Evolutionary conservation across 2,329 filamentous ascomycete genomes (phyloP).

Genomic region (Pseudovirgaria hyperparasitica): DNA sequence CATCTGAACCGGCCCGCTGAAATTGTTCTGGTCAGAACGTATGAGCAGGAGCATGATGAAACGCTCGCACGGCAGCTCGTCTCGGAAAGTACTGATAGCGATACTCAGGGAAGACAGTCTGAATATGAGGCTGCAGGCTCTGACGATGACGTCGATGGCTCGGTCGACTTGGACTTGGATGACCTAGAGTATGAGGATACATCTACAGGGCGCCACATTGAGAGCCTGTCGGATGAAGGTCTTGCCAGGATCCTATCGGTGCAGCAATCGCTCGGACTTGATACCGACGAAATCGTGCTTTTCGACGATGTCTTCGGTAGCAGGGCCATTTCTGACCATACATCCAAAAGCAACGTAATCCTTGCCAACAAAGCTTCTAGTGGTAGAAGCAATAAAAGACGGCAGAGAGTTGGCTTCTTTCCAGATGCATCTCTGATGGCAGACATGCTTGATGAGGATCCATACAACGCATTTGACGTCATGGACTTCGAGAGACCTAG

Average conservation of each 20-base stretch:
- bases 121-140: slow-evolving; percentile 23
- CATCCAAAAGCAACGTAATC: slow-evolving; percentile 9
- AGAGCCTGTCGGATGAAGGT: slow-evolving; percentile 44
- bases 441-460: slow-evolving; percentile 44
- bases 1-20: slow-evolving; percentile 14
- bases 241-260: slow-evolving; percentile 49
- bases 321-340: slow-evolving; percentile 16
- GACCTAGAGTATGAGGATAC: slow-evolving; percentile 29
- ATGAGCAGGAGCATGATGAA: slow-evolving; percentile 12
- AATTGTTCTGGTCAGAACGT: slow-evolving; percentile 14
- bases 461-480: slow-evolving; percentile 62
- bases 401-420: slow-evolving; percentile 21
- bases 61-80: slow-evolving; percentile 10
- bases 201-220: slow-evolving; percentile 24
- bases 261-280: slow-evolving; percentile 51
- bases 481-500: slow-evolving; percentile 72
- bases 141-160: slow-evolving; percentile 26
- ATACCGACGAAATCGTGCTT: slow-evolving; percentile 44
- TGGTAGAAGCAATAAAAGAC: not conserved
- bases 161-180: slow-evolving; percentile 24
- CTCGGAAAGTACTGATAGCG: slow-evolving; percentile 6
- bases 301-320: slow-evolving; percentile 32
- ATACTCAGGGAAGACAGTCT: slow-evolving; percentile 5
- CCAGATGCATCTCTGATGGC: slow-evolving; percentile 44
- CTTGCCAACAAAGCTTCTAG: slow-evolving; percentile 3